Base-by-base conservation (phyloP, 495 filamentous ascomycete species). In the Neurospora discreta region DNA sequence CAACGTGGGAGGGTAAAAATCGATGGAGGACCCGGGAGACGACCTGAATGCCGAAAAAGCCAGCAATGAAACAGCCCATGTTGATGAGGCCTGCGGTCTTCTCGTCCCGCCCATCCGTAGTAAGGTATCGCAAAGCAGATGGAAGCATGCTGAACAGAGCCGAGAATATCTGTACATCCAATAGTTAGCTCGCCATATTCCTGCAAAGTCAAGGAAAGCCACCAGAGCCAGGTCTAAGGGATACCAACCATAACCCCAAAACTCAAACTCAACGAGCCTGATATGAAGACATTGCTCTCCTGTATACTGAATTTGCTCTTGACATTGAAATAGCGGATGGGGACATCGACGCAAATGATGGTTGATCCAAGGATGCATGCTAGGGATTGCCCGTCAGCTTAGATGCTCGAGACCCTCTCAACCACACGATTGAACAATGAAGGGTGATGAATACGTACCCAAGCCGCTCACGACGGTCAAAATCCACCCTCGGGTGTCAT, bases 131-230 rank as follows among this genome's bases (percentile, higher is more conserved):
- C 75, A 89, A 91, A 5, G 95, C 88, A 16, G 90, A 91, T 16
- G 95, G 95, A 20, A 99, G 88, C 91, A 99, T 98, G 80, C 91
- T 94, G 77, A 95, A 97, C 38, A 99, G 81, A 2, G 96, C 91
- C 70, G 94, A 97, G 77, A 97, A 99, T 20, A 98, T 85, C 94
- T 98, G 77, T 9, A 43, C 38, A 44, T 77, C 15, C 23, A 33
- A 16, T 15, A 73, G 77, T 74, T 41, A 74, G 71, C 74, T 40
- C 73, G 76, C 60, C 23, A 41, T 72, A 69, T 71, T 68, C 67
- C 71, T 68, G 46, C n/a, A 69, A 33, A 13, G 68, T 52, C n/a
- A 18, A 68, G 43, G 20, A 13, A 9, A 65, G 30, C 11, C 13
- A 65, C 46, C 30, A 46, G 44, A 67, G 9, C 30, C 13, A 18